Base-by-base conservation (phyloP, 805 yeast genomes). In the Blastobotrys chiropterorum region DNA sequence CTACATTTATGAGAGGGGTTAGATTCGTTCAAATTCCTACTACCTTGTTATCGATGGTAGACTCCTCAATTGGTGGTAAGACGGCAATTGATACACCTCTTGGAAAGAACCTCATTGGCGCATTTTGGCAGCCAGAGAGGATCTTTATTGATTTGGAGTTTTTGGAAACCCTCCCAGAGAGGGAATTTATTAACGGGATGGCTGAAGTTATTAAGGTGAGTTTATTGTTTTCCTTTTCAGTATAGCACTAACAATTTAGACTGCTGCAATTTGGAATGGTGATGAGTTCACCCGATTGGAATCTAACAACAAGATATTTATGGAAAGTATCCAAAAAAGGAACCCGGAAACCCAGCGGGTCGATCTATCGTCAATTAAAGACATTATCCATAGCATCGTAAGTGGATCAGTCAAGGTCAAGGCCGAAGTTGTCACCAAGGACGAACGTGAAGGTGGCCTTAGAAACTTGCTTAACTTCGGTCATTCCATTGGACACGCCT, bases 1-100 rank as follows among this genome's bases (percentile, higher is more conserved):
- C 99, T 31, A 94, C 99, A 1, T 94, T 94, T 68, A 94, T 94
- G 99, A 80, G 99, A 67, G 99, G 99, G 52, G 95, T 94, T 6
- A 78, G 96, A 56, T 89, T 90, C 52, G 83, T 90, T 44, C 99
- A 94, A 69, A 77, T 94, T 26, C 99, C 99, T 51, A 94, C 99
- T 4, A 86, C 96, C 34, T 71, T 94, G 57, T 76, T 94, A 56
- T 85, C 99, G 6, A 94, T 94, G 99, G 99, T 94, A 34, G 99
- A 94, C 68, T 90, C 97, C 8, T 88, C 97, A 3, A 89, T 94
- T 60, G 99, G 99, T 54, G 99, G 99, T 42, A 94, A 94, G 68
- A 94, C 99, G 44, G 99, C 99, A 41, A 90, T 94, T 53, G 99
- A 94, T 67, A 90, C 97, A 13, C 96, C 97, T 1, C 69, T 85